Conservation (phyloP, 805 yeast species). For the Kodamaea neixiangensis region DNA sequence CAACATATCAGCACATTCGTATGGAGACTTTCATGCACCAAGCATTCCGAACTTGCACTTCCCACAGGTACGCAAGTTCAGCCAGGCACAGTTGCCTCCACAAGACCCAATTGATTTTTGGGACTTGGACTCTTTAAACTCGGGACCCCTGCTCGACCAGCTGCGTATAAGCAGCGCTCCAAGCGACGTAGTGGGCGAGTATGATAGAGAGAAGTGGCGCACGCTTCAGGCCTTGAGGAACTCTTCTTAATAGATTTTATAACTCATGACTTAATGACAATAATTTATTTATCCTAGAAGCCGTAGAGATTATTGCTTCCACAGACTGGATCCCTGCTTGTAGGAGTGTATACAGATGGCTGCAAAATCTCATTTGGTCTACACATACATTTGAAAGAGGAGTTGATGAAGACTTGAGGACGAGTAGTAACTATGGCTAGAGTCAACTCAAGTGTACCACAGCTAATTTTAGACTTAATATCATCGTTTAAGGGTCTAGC, state of each 20-base stretch:
- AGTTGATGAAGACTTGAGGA: too few relatives aligned
- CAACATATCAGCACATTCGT: slow-evolving; percentile 4
- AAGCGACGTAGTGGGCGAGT: slow-evolving; percentile 60
- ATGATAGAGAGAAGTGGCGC: slow-evolving; percentile 67
- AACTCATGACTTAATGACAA: background rate
- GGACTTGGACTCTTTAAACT: slow-evolving; percentile 21
- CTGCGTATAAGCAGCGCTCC: slow-evolving; percentile 51
- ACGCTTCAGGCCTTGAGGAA: slow-evolving; percentile 43
- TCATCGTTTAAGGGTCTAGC: too few relatives aligned
- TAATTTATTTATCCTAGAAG: background rate
- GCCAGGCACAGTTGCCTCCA: background rate
- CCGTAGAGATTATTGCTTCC: too few relatives aligned
- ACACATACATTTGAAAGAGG: too few relatives aligned
- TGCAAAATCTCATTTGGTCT: too few relatives aligned
- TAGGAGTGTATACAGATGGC: too few relatives aligned
- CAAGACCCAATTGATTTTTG: slow-evolving; percentile 19
- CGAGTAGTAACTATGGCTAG: too few relatives aligned
- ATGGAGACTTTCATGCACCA: background rate
- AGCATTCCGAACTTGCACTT: slow-evolving; percentile 3
- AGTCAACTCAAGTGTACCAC: too few relatives aligned
- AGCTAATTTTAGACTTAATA: too few relatives aligned
- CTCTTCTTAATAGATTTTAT: slow-evolving; percentile 4
- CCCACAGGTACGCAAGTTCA: slow-evolving; percentile 2
- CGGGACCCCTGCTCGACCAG: slow-evolving; percentile 19
- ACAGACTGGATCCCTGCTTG: too few relatives aligned